These are phyloP conservation scores for Cladosporium sp. DNA, from an alignment of 2,329 filamentous ascomycete genomes.

Conservation along the genomic window DNA sequence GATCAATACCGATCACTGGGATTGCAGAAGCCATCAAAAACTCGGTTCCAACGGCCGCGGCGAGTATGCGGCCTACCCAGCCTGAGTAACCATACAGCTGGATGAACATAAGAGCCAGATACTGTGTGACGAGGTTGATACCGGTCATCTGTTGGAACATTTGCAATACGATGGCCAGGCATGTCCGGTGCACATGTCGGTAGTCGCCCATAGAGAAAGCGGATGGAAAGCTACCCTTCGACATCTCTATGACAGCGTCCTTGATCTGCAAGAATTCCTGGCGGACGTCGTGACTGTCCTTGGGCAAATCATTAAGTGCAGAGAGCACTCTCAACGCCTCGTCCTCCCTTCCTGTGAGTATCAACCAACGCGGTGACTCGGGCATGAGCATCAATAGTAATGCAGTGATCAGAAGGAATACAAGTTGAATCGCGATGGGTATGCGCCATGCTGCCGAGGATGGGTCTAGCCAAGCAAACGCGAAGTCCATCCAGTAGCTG, in stretches of 20 bases:
- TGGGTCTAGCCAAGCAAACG: conserved; percentile 26
- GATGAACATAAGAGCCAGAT: conserved; percentile 38
- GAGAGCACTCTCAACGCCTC: conserved; percentile 31
- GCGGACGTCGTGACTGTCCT: conserved; percentile 29
- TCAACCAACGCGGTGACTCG: conserved; percentile 34
- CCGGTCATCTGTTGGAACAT: conserved; percentile 42
- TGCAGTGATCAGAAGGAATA: conserved; percentile 24
- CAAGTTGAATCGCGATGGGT: conserved; percentile 29
- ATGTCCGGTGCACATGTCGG: conserved; percentile 42
- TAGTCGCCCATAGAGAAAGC: conserved; percentile 37
- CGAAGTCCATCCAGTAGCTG: conserved; percentile 37
- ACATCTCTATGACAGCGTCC: conserved; percentile 35
- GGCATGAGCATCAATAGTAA: conserved; percentile 23
- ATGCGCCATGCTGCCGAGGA: conserved; percentile 30
- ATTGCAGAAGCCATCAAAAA: conserved; percentile 50
- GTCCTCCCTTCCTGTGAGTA: conserved; percentile 31
- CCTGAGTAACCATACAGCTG: conserved; percentile 26
- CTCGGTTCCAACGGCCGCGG: conserved; percentile 37
- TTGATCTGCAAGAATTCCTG: conserved; percentile 32
- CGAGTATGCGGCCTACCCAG: conserved; percentile 30
- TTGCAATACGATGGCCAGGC: conserved; percentile 41
- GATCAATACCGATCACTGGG: conserved; percentile 41
- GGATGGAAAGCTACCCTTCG: conserved; percentile 25
- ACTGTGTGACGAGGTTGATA: conserved; percentile 38
- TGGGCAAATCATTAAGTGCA: conserved; percentile 34